A percentile compares a stretch with the other conserved stretches of the same genome.
Conservation (phyloP, 1,139 yeast species). For the Spencermartinsiella ligniputridi region DNA sequence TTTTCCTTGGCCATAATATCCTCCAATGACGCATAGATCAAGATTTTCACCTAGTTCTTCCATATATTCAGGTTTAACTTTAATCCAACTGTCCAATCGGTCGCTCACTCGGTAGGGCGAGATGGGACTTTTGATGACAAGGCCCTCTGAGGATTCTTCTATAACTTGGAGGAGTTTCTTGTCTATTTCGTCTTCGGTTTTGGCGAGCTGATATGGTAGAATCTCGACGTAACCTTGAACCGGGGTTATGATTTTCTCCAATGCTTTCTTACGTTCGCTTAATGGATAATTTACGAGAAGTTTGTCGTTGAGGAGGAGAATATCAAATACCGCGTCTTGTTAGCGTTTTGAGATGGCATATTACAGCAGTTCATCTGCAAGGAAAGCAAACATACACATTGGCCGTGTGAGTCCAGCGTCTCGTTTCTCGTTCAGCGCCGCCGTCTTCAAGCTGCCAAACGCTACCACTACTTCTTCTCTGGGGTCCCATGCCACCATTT, state of each 20-base stretch:
- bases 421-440: constrained; percentile 46
- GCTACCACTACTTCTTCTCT: constrained; percentile 58
- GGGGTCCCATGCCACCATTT: constrained; percentile 85
- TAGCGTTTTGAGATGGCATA: constrained; percentile 19
- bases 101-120: constrained; percentile 59
- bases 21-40: constrained; percentile 77
- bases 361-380: constrained; percentile 55
- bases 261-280: constrained; percentile 49
- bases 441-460: constrained; percentile 71
- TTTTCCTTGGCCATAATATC: constrained; percentile 60
- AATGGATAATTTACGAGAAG: constrained; percentile 55
- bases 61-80: constrained; percentile 86
- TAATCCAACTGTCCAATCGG: constrained; percentile 66
- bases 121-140: constrained; percentile 64
- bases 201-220: constrained; percentile 44
- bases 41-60: constrained; percentile 82
- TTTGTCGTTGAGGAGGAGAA: constrained; percentile 61
- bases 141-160: constrained; percentile 66
- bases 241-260: constrained; percentile 46
- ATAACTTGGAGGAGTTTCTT: constrained; percentile 56
- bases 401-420: constrained; percentile 18
- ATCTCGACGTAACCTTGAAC: constrained; percentile 54
- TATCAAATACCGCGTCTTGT: constrained; percentile 59
- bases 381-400: constrained; percentile 13
- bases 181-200: constrained; percentile 49